phyloP scores from a whole-genome alignment of 176 grass and related monocot genomes.

The Oropetium thomaeum region DNA sequence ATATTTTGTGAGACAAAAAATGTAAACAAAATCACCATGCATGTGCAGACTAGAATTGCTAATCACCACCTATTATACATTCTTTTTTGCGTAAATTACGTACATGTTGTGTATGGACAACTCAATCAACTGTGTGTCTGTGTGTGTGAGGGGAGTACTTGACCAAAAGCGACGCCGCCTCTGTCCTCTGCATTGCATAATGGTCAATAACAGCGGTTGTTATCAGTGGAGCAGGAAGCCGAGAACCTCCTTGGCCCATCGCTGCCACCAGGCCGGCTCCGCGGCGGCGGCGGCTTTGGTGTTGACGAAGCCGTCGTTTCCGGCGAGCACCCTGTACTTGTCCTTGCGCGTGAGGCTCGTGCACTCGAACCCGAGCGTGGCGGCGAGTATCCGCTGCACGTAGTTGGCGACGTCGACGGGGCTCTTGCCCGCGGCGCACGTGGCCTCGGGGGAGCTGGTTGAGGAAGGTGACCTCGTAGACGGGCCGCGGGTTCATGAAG shows the following conservation, averaged over 20 bases:
- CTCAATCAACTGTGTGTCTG: background rate
- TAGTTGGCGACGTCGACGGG: slow-evolving; percentile 89
- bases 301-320: slow-evolving; percentile 68
- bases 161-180: background rate
- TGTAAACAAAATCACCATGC: slow-evolving; percentile 9
- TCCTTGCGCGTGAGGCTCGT: slow-evolving; percentile 89
- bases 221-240: slow-evolving; percentile 52
- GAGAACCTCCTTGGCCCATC: slow-evolving; percentile 28
- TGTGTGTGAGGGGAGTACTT: background rate
- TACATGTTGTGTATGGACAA: background rate
- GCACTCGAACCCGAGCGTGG: slow-evolving; percentile 90
- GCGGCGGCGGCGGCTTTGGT: slow-evolving; percentile 33
- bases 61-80: background rate
- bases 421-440: slow-evolving; percentile 66
- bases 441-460: slow-evolving; percentile 82
- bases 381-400: slow-evolving; percentile 84
- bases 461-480: slow-evolving; percentile 92
- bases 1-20: too few relatives aligned
- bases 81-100: background rate
- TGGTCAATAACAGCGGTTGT: background rate
- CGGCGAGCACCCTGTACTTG: slow-evolving; percentile 89
- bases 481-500: slow-evolving; percentile 94
- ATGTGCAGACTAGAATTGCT: background rate
- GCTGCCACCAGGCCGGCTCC: slow-evolving; percentile 27
- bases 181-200: too few relatives aligned